phyloP scores from a whole-genome alignment of 2,329 filamentous ascomycete genomes.

The Metarhizium anisopliae region DNA sequence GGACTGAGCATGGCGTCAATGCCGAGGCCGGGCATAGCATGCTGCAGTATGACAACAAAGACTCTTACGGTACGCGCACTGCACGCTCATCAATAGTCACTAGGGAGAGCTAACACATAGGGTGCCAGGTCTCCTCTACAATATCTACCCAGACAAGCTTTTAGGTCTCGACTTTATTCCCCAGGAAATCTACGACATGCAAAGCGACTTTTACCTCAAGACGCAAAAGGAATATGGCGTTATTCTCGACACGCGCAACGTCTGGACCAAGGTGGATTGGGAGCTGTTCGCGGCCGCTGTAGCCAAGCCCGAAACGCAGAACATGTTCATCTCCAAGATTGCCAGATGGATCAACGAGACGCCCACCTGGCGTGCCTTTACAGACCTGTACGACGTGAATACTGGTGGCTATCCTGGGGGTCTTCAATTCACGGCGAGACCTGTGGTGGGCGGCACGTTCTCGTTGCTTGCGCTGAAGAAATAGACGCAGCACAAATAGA shows the following conservation, averaged over 20 bases:
- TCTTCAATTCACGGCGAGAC: conserved; percentile 65
- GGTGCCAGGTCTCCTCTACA: conserved; percentile 50
- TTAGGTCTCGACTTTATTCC: conserved; percentile 72
- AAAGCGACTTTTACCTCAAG: conserved; percentile 66
- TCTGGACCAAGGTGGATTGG: conserved; percentile 84
- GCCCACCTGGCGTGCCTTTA: conserved; percentile 58
- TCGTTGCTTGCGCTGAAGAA: conserved; percentile 57
- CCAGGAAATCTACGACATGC: conserved; percentile 64
- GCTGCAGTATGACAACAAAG: conserved; percentile 62
- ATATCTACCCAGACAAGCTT: conserved; percentile 70
- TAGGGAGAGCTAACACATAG: neutral
- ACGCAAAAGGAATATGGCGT: conserved; percentile 70
- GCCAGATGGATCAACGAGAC: conserved; percentile 71
- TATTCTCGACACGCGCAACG: conserved; percentile 70
- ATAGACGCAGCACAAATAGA: neutral
- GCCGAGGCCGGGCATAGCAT: conserved; percentile 63
- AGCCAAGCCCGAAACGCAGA: conserved; percentile 48
- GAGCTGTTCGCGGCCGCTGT: conserved; percentile 78
- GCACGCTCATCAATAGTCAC: neutral
- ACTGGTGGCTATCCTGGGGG: conserved; percentile 56
- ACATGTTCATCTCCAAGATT: conserved; percentile 58
- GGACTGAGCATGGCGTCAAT: conserved; percentile 64
- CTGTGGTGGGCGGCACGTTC: conserved; percentile 75
- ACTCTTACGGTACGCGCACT: conserved; percentile 30
- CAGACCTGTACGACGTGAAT: conserved; percentile 68